Base-by-base conservation (phyloP, 2,329 filamentous ascomycete genomes). In the Cercospora sesami region DNA sequence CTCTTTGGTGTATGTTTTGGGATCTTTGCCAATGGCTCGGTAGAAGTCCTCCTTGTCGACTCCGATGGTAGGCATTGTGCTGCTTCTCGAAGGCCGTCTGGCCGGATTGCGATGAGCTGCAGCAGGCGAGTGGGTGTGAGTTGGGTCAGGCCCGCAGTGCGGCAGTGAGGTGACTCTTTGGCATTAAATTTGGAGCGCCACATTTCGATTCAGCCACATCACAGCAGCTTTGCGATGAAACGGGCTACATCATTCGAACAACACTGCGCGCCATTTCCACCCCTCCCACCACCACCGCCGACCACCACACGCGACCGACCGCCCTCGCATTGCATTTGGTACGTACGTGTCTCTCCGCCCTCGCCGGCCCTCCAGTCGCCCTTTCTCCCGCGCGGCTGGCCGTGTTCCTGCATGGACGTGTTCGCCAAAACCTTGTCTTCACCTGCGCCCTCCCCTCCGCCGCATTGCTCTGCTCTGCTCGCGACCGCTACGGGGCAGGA, bases 11-110 rank as follows among this genome's bases (percentile, higher is more conserved):
- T 87, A 97, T 23, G 62, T 64, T 10, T 64, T 64, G 28, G 62
- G 62, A 88, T 95, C 90, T 82, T 90, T 90, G 78, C 93, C 94
- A 68, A 99, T 87, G 79, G 92, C 93, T 83, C 96, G 90, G 86
- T 91, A 98, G 79, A 99, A 92, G 79, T 90, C 92, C 77, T 93
- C 94, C 85, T 98, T 99, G 85, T 98, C 92, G 76, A 98, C 94
- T 75, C 90, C 87, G 76, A 99, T 97, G 79, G 95, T 99, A 83
- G 95, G 95, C 95, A 97, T 97, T 69, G 80, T 88, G 81, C 55
- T 55, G 26, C 26, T 58, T 23, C 51, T 79, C 23, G n/a, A 65
- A 58, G 67, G 71, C 72, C 68, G 30, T 30, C 28, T 57, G 23
- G 7, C 31, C 42, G 60, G 62, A 66, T 42, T 64, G 62, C 18